These are phyloP conservation scores for Hygrophoropsis aurantiaca DNA, from an alignment of 768 basidiomycete species.

Conservation along the genomic window DNA sequence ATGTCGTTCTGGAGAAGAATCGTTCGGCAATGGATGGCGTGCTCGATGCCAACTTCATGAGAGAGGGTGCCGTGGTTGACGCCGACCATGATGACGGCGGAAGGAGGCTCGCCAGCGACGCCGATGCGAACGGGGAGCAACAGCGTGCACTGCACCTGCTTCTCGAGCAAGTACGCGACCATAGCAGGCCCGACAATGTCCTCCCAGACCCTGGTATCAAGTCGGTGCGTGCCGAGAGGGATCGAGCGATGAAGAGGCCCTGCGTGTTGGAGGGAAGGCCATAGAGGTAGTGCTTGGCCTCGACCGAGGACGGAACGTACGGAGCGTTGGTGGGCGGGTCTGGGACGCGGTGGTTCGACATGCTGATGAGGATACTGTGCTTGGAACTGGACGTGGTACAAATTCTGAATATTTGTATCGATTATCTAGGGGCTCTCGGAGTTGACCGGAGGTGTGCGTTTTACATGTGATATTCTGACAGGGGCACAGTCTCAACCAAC, in stretches of 20 bases:
- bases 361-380: no score
- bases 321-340: no score
- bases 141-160: constrained; percentile 17
- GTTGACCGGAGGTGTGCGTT: no score
- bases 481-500: no score
- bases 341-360: no score
- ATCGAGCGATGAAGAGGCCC: no score
- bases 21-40: constrained; percentile 20
- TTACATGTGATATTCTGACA: no score
- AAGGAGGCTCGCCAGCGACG: constrained; percentile 4
- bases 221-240: constrained; percentile 16
- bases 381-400: no score
- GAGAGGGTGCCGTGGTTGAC: constrained; percentile 30
- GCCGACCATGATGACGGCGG: constrained; percentile 31
- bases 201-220: constrained; percentile 20
- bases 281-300: constrained; percentile 20
- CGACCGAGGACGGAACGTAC: no score
- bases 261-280: constrained; percentile 17
- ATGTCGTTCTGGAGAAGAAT: constrained; percentile 26
- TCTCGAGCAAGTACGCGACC: constrained; percentile 10
- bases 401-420: no score
- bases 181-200: constrained; percentile 17
- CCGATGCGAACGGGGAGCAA: constrained; percentile 22
- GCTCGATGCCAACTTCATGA: constrained; percentile 21
- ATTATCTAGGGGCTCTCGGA: no score